These are phyloP conservation scores for Penicillium sp. DNA, from an alignment of 2,329 filamentous ascomycete species.

Conservation along the genomic window DNA sequence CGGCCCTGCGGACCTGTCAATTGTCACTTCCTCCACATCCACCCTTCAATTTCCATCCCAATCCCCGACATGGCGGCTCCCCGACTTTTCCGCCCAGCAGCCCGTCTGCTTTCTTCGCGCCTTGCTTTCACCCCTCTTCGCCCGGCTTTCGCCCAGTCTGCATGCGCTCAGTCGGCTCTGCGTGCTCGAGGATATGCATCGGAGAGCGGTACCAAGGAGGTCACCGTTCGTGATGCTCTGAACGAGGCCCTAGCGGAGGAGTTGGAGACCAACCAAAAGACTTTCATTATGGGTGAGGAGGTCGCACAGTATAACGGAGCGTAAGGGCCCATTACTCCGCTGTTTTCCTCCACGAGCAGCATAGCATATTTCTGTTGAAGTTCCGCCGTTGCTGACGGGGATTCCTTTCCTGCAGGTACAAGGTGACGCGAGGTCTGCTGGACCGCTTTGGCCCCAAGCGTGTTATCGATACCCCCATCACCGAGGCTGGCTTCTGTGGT, in stretches of 20 bases:
- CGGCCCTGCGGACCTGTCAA: constrained; percentile 19
- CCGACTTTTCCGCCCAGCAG: constrained; percentile 63
- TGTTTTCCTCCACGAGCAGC: too few species aligned
- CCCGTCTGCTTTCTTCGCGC: constrained; percentile 59
- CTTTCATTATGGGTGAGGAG: constrained; percentile 95
- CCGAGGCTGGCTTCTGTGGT: constrained; percentile 92
- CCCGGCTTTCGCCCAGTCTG: constrained; percentile 53
- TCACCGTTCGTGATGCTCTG: constrained; percentile 93
- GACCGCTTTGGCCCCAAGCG: constrained; percentile 97
- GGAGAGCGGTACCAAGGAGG: constrained; percentile 71
- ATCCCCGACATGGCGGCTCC: constrained; percentile 56
- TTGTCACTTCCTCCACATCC: constrained; percentile 13
- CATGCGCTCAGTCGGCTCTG: constrained; percentile 49
- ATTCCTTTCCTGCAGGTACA: constrained; percentile 61
- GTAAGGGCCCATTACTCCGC: constrained; percentile 45
- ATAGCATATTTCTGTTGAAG: constrained; percentile 1
- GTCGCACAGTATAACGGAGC: constrained; percentile 99
- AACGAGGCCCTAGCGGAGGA: constrained; percentile 98
- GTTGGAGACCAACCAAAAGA: constrained; percentile 89
- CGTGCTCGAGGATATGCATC: constrained; percentile 57
- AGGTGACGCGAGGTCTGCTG: constrained; percentile 95
- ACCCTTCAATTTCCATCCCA: constrained; percentile 48
- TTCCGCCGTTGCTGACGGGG: constrained; percentile 39
- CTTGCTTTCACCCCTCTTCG: constrained; percentile 51
- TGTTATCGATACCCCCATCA: constrained; percentile 98